Evolutionary conservation across 164 flowering plant species (phyloP).

Genomic region (Magnolia changhungtana): DNA sequence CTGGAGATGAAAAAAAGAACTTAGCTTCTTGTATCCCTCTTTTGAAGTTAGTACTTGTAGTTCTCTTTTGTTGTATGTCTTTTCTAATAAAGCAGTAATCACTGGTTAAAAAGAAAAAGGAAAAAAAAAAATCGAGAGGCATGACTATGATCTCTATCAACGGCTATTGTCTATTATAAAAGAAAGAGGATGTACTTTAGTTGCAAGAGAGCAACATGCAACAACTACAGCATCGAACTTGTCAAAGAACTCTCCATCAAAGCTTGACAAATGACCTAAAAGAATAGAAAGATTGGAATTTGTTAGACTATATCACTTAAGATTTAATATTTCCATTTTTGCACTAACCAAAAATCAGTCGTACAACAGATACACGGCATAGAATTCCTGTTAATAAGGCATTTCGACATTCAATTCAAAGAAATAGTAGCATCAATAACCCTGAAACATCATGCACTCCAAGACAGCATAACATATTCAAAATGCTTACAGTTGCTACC

Average conservation of each 20-base stretch:
- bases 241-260: constrained; percentile 58
- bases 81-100: too few relatives aligned
- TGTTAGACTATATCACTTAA: not conserved
- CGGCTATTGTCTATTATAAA: not conserved
- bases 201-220: constrained; percentile 57
- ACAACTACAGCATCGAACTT: constrained; percentile 78
- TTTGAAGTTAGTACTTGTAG: too few relatives aligned
- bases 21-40: too few relatives aligned
- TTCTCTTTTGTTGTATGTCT: too few relatives aligned
- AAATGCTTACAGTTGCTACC: too few relatives aligned
- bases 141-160: not conserved
- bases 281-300: not conserved
- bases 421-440: not conserved
- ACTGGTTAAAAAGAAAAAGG: too few relatives aligned
- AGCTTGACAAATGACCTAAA: constrained; percentile 74
- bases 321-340: not conserved
- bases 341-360: not conserved
- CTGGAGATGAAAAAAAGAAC: too few relatives aligned
- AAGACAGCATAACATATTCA: too few relatives aligned
- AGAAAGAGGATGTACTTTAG: constrained; percentile 45
- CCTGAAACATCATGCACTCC: too few relatives aligned
- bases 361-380: not conserved
- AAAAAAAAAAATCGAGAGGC: too few relatives aligned
- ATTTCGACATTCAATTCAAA: not conserved
- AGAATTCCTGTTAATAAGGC: not conserved